Conservation (phyloP, 73 alveolate species). For the Blepharisma japonicum region DNA sequence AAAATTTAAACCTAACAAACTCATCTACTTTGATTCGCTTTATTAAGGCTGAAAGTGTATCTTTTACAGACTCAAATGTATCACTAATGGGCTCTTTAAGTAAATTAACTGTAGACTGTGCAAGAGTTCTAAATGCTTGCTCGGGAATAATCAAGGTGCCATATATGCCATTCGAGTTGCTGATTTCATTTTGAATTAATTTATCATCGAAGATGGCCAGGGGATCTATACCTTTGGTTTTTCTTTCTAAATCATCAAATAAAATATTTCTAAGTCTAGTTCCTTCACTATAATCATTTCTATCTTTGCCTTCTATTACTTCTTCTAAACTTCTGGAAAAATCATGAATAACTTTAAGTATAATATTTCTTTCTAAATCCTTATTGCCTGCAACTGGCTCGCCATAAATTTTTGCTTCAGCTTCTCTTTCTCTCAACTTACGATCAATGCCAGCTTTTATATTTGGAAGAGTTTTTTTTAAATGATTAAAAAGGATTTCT, state of each 20-base stretch:
- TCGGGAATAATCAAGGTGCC: conserved; percentile 83
- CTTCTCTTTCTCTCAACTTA: not conserved
- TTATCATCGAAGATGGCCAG: conserved; percentile 57
- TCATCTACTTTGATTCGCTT: conserved; percentile 58
- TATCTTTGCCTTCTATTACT: not conserved
- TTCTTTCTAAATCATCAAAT: conserved; percentile 60
- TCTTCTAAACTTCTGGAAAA: not conserved
- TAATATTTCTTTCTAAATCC: not conserved
- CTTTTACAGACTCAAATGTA: conserved; percentile 66
- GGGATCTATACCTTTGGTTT: conserved; percentile 62
- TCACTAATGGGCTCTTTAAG: conserved; percentile 69
- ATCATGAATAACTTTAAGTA: not conserved
- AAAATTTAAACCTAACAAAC: conserved; percentile 53
- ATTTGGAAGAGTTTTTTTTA: conserved; percentile 41
- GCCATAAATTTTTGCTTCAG: not conserved
- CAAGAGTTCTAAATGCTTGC: conserved; percentile 70
- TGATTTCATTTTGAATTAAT: conserved; percentile 74
- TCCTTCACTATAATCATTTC: conserved; percentile 1
- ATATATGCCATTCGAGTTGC: conserved; percentile 71
- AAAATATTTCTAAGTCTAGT: conserved; percentile 62
- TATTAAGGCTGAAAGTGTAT: conserved; percentile 61
- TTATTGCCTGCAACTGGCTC: not conserved
- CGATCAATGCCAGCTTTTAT: conserved; percentile 24
- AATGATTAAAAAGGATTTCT: conserved; percentile 42
- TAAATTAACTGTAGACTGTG: conserved; percentile 61